phyloP scores from a whole-genome alignment of 1,284 basidiomycete genomes.

The Dichomitus squalens region DNA sequence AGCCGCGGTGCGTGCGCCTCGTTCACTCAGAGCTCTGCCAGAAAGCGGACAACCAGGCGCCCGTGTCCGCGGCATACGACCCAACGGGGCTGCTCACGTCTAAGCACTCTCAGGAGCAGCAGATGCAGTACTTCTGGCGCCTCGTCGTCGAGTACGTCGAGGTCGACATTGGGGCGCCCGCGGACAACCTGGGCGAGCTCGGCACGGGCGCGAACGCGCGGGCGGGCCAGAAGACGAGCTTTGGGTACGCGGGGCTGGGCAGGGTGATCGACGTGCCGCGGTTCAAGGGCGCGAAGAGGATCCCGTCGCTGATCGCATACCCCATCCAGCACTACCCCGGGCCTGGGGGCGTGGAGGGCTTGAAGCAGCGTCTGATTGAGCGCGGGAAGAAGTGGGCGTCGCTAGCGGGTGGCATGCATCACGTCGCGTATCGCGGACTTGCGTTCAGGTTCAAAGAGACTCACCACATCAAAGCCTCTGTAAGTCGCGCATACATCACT shows the following conservation, averaged over 20 bases:
- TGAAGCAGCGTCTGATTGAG: conserved; percentile 42
- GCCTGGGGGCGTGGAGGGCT: conserved; percentile 36
- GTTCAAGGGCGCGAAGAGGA: conserved; percentile 49
- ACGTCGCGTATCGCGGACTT: conserved; percentile 53
- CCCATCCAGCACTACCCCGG: conserved; percentile 54
- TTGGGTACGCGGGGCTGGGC: conserved; percentile 43
- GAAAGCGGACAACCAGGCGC: conserved; percentile 23
- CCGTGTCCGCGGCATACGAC: conserved; percentile 27
- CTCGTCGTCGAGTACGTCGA: conserved; percentile 35
- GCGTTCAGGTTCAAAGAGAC: conserved; percentile 24
- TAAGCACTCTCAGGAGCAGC: conserved; percentile 21
- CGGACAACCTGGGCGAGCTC: conserved; percentile 35
- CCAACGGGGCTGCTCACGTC: conserved; percentile 28
- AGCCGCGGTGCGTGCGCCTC: conserved; percentile 51
- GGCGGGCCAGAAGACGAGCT: conserved; percentile 41
- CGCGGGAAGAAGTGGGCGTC: conserved; percentile 57
- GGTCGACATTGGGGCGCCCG: conserved; percentile 28
- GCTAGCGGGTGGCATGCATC: conserved; percentile 52
- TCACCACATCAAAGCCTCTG: conserved; percentile 47
- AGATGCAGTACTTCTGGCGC: conserved; percentile 32
- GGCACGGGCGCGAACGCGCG: conserved; percentile 33
- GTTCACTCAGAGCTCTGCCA: conserved; percentile 40
- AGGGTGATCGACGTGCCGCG: conserved; percentile 42
- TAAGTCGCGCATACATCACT: conserved; percentile 30
- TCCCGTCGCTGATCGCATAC: conserved; percentile 50